phyloP scores from a whole-genome alignment of 768 basidiomycete species.

The Suillus paluster region DNA sequence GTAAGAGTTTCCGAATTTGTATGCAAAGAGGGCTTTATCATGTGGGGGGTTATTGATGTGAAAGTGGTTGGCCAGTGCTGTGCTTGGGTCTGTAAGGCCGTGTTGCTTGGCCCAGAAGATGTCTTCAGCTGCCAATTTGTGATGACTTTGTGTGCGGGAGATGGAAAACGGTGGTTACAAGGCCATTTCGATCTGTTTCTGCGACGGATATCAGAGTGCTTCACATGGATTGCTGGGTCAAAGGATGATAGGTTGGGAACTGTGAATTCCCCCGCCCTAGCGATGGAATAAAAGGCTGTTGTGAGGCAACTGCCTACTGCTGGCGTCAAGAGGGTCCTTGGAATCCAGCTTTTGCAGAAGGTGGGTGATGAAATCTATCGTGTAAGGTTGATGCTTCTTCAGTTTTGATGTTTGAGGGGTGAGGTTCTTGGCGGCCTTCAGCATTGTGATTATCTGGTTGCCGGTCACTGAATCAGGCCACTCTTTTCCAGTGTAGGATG shows the following conservation, averaged over 20 bases:
- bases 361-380: too few species aligned
- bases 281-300: conserved; percentile 39
- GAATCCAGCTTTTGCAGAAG: too few species aligned
- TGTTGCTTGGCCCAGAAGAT: conserved; percentile 37
- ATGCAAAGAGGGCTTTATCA: conserved; percentile 34
- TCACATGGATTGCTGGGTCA: not conserved
- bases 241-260: not conserved
- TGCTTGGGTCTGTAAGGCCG: conserved; percentile 27
- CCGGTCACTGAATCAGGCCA: too few species aligned
- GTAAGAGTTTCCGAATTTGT: too few species aligned
- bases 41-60: conserved; percentile 30
- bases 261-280: too few species aligned
- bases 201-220: not conserved
- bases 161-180: conserved; percentile 8
- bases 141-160: conserved; percentile 18
- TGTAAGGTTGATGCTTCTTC: too few species aligned
- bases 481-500: too few species aligned
- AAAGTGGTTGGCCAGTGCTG: conserved; percentile 31
- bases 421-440: too few species aligned
- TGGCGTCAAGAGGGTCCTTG: too few species aligned
- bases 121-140: conserved; percentile 34
- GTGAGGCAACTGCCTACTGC: conserved; percentile 22
- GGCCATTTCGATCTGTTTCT: conserved; percentile 29
- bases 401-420: too few species aligned
- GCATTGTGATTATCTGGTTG: too few species aligned